Base-by-base conservation (phyloP, 768 basidiomycete species). In the Mycena indigotica region DNA sequence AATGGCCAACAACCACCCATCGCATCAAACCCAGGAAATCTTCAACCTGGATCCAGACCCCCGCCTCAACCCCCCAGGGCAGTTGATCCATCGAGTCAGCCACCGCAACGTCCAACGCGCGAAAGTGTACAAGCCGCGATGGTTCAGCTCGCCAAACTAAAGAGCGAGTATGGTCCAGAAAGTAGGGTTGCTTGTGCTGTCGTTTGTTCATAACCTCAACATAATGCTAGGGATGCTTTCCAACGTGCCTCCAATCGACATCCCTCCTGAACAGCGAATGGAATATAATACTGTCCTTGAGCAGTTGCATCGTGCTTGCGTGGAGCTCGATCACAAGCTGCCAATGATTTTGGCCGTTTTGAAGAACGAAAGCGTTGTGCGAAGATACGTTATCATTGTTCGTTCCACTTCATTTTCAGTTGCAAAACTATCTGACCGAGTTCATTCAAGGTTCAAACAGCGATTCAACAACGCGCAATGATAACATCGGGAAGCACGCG, bases 281-380 rank as follows among this genome's bases (percentile, higher is more conserved):
- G 84, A 84, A 53, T 89, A 81, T 62, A 79, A 76, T 52, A 65
- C 67, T 23, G 39, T 80, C 4, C 72, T 89, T 26, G 84, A 86
- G 49, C 75, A 79, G 30, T 65, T 85, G 16, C 68, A 68, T 65
- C 81, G 77, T 50, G 66, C 74, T 50, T 75, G 76, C 38, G 44
- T 48, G 13, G 85, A 87, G 0, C 69, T 86, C 23, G 84, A 89
- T 3, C 44, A 55, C 30, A 84, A 77, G 61, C 70, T 90, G 16
- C 74, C 75, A 2, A 70, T 82, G 71, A 76, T 80, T 60, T 70
- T 72, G 52, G 65, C 77, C 21, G 67, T 84, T 41, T 63, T 83
- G 46, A 81, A 79, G 65, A 73, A 73, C 38, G 82, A 84, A 13
- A 81, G 80, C 0, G 38, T 71, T 41, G 73, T 88, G 50, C 79